Base-by-base conservation (phyloP, 2,329 filamentous ascomycete genomes). In the Daldinia sp. region DNA sequence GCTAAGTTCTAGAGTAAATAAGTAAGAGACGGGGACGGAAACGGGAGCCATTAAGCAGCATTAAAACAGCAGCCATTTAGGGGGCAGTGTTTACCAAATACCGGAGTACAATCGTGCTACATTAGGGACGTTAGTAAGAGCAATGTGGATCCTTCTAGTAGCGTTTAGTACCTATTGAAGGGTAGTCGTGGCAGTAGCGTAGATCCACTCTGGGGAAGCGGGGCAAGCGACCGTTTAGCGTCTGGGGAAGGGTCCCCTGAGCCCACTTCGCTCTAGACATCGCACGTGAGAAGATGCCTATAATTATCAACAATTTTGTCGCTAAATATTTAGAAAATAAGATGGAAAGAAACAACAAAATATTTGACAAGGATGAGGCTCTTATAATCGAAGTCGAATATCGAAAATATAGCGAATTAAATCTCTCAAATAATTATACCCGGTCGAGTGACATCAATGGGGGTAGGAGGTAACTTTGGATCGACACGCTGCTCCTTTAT, bases 151-250 rank as follows among this genome's bases (percentile, higher is more conserved):
- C 43, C 37, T 32, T 48, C 15, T 29, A 50, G 54, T 54, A 58
- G 54, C 48, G 47, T 58, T 54, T 43, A 53, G 37, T 17, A n/a
- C n/a, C n/a, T n/a, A 50, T 43, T 27, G 21, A 43, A 45, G 39
- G 39, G 39, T 7, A 45, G 41, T 66, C 15, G 45, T 48, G 45
- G 45, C 30, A 43, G 25, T 50, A 45, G 47, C 43, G 41, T 23
- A 19, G 58, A 61, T 45, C 67, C 67, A 68, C 67, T 67, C 67
- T 47, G 67, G 67, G 67, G 63, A 68, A 66, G 64, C 58, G 64
- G 64, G 61, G 64, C 49, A 60, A 64, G 61, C 54, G 54, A 27
- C 23, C 21, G 21, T 45, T 45, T 45, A 45, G 39, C 39, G 39
- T 45, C 61, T 51, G 61, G 57, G 63, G 60, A 53, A 58, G 19